Evolutionary conservation across 2,329 filamentous ascomycete species (phyloP).

Genomic region (Alternaria longipes): DNA sequence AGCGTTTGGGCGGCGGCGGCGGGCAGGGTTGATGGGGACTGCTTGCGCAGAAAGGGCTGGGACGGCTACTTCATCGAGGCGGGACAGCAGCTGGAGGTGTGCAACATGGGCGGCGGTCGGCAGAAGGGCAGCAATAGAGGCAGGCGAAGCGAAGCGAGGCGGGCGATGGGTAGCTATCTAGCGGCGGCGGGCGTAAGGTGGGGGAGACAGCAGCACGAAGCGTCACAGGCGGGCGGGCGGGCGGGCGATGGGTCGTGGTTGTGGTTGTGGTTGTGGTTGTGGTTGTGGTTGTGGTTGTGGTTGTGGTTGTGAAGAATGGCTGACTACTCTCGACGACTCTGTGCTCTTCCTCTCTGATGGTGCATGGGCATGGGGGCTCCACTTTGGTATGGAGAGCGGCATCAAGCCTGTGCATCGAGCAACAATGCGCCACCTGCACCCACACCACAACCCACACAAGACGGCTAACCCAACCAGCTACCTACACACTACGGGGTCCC

Average conservation of each 20-base stretch:
- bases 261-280: background rate
- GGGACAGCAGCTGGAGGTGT: constrained; percentile 32
- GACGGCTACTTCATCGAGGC: constrained; percentile 52
- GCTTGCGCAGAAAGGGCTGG: constrained; percentile 46
- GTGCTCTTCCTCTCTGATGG: background rate
- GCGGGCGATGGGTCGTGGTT: background rate
- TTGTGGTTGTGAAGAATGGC: background rate
- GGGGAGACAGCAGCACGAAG: background rate
- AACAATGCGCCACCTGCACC: constrained; percentile 19
- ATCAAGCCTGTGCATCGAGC: constrained; percentile 14
- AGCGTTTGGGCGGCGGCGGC: constrained; percentile 11
- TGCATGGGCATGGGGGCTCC: constrained; percentile 9
- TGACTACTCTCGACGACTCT: background rate
- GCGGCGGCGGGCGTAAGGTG: background rate
- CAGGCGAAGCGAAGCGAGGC: constrained; percentile 10
- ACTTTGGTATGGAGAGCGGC: constrained; percentile 20
- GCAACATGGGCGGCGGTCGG: constrained; percentile 31
- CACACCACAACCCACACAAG: constrained; percentile 1
- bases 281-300: background rate
- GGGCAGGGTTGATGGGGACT: constrained; percentile 34
- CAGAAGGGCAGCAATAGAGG: constrained; percentile 4
- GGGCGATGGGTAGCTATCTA: background rate
- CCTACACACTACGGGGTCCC: constrained; percentile 12
- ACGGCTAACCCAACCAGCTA: background rate
- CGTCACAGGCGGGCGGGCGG: background rate